phyloP scores from a whole-genome alignment of 139 green algal genomes.

The Penium margaritaceum region DNA sequence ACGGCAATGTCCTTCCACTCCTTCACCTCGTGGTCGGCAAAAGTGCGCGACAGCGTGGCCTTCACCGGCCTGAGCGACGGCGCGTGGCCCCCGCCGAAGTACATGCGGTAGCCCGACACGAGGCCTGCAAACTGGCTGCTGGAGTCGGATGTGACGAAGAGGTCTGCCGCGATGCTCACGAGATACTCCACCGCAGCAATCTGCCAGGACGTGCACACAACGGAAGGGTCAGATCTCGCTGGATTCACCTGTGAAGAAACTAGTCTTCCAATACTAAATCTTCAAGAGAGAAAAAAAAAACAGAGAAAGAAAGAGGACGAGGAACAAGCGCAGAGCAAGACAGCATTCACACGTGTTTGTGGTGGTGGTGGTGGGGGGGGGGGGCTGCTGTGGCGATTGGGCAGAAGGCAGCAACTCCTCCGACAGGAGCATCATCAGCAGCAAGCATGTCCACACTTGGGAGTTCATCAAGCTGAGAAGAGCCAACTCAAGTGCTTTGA shows the following conservation, averaged over 20 bases:
- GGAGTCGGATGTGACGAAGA: slow-evolving; percentile 25
- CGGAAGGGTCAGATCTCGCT: background rate
- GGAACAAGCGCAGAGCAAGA: background rate
- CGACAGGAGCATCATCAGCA: too few species aligned
- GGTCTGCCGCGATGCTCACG: slow-evolving; percentile 9
- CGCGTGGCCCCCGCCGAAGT: slow-evolving; percentile 10
- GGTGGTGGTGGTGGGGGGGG: too few species aligned
- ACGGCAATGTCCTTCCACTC: slow-evolving; percentile 13
- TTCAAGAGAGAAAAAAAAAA: too few species aligned
- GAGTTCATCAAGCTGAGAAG: too few species aligned
- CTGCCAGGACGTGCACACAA: background rate
- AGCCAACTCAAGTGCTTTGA: too few species aligned
- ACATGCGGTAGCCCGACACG: slow-evolving; percentile 27
- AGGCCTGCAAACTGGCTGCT: slow-evolving; percentile 18
- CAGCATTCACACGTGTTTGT: too few species aligned
- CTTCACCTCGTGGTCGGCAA: background rate
- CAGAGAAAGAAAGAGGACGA: background rate
- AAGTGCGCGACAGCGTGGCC: background rate
- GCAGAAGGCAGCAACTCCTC: too few species aligned
- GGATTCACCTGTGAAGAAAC: too few species aligned
- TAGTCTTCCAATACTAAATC: too few species aligned
- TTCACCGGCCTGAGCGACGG: slow-evolving; percentile 14
- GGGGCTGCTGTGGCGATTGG: too few species aligned
- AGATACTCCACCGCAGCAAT: slow-evolving; percentile 26
- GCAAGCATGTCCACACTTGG: too few species aligned